These are phyloP conservation scores for Penicillium angulare DNA, from an alignment of 495 filamentous ascomycete genomes.

Conservation along the genomic window DNA sequence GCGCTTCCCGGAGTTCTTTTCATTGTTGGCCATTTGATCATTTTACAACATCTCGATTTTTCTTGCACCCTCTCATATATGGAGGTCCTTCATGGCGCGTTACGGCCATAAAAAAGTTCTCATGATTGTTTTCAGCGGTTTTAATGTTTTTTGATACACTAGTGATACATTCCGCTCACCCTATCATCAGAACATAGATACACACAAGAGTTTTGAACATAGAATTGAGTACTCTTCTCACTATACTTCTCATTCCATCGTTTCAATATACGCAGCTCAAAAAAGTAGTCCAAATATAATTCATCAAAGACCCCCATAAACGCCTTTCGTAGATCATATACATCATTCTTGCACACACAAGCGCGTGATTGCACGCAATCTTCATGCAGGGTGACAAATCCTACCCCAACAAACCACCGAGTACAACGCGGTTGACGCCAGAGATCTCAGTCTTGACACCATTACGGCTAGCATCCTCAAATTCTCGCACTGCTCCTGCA, in stretches of 20 bases:
- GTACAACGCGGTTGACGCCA: slow-evolving; percentile 80
- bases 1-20: slow-evolving; percentile 29
- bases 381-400: no score
- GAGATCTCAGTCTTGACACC: slow-evolving; percentile 76
- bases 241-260: background rate
- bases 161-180: slow-evolving; percentile 9
- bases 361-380: background rate
- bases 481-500: slow-evolving; percentile 80
- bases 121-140: slow-evolving; percentile 10
- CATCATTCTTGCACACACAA: background rate
- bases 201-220: slow-evolving; percentile 9
- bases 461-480: slow-evolving; percentile 78
- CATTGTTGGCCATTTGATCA: slow-evolving; percentile 1
- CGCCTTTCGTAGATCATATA: slow-evolving; percentile 10
- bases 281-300: background rate
- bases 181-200: slow-evolving; percentile 11
- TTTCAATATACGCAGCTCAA: background rate
- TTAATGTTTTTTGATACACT: background rate
- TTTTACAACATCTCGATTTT: background rate
- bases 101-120: slow-evolving; percentile 21
- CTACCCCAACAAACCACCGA: slow-evolving; percentile 83
- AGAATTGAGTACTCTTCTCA: background rate
- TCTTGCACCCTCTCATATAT: background rate
- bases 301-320: slow-evolving; percentile 1
- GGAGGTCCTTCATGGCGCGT: slow-evolving; percentile 8